phyloP scores from a whole-genome alignment of 176 grass and related monocot genomes.

The Oryza glumipatula region DNA sequence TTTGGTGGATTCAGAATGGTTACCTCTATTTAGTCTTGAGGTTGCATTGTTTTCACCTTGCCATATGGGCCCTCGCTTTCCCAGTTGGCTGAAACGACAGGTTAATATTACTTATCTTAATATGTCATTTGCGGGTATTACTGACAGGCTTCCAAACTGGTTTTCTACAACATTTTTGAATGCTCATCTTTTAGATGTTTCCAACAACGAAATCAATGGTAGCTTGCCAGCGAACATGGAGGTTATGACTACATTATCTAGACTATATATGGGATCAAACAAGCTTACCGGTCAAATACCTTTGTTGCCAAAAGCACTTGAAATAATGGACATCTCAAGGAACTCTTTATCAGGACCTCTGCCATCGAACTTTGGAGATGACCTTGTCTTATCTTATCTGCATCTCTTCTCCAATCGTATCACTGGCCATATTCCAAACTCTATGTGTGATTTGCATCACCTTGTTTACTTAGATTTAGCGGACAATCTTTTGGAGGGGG shows the following conservation, averaged over 20 bases:
- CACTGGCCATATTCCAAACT: constrained; percentile 25
- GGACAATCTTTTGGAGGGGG: constrained; percentile 24
- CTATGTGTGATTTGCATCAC: constrained; percentile 2
- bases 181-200: no score
- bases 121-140: no score
- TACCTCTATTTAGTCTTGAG: background rate
- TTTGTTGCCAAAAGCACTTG: background rate
- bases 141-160: no score
- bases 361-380: no score
- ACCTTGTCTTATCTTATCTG: background rate
- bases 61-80: background rate
- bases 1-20: background rate
- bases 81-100: background rate
- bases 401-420: constrained; percentile 30
- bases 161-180: no score
- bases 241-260: background rate
- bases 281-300: background rate
- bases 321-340: background rate
- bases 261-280: background rate
- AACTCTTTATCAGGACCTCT: background rate
- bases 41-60: background rate
- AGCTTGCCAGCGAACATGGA: constrained; percentile 20
- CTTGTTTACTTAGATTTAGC: background rate
- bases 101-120: no score
- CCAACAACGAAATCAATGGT: no score